Base-by-base conservation (phyloP, 2,329 filamentous ascomycete genomes). In the Exophiala alcalophila region DNA sequence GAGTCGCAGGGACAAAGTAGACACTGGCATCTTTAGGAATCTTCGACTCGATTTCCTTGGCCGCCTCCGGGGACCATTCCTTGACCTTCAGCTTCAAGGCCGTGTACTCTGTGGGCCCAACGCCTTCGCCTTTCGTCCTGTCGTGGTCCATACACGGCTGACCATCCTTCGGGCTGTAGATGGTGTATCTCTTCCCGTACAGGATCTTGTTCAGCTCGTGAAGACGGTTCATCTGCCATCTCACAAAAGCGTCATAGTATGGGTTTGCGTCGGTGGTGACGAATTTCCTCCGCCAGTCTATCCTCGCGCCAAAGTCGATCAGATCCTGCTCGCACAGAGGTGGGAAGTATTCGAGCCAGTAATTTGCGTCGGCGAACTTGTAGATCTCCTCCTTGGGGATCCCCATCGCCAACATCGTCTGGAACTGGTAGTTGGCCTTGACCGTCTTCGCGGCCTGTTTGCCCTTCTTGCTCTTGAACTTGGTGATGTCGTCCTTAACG, bases 201-300 rank as follows among this genome's bases (percentile, higher is more conserved):
- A 56, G 44, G 33, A 58, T 54, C 44, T 57, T 58, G 44, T 57
- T 55, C 28, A 52, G 19, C 35, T 55, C 55, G 30, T 57, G 51
- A 18, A 58, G 34, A 19, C 55, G 47, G 18, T 55, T 57, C 55
- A 58, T 58, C 44, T 58, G 92, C 92, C 92, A 98, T 59, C 86
- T 74, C 27, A 97, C 84, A 60, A 98, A 98, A 4, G 87, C 79
- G 63, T 98, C 91, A 63, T 94, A 98, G 71, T 92, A 97, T 4
- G 88, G 89, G 67, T 98, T 98, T 24, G 88, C 89, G 57, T 96
- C 89, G 2, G 92, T 98, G 5, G 92, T 98, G 53, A 97, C 84
- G 54, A 98, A 87, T 25, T 85, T 84, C 63, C 92, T 77, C 60
- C 91, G 78, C 91, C 91, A 98, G 64, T 97, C 92, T 59, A 97